phyloP scores from a whole-genome alignment of 2,329 filamentous ascomycete species.

The Colletotrichum shisoi region DNA sequence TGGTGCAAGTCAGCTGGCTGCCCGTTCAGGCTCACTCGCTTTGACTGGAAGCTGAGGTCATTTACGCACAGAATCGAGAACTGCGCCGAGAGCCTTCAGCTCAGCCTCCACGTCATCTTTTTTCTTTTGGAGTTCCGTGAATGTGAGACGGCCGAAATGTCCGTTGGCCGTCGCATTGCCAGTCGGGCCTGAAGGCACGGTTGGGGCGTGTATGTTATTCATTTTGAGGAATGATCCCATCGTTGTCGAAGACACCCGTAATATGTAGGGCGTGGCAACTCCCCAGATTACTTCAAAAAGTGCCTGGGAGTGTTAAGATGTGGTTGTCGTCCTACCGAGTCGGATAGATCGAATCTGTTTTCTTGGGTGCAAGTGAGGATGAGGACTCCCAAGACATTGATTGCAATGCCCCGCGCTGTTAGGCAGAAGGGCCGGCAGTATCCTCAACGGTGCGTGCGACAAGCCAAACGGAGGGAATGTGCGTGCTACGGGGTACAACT shows the following conservation, averaged over 20 bases:
- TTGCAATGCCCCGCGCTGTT: conserved; percentile 11
- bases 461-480: background rate
- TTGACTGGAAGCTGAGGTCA: background rate
- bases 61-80: conserved; percentile 81
- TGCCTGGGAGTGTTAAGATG: background rate
- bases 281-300: background rate
- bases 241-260: conserved; percentile 1
- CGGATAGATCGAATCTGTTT: no score
- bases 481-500: background rate
- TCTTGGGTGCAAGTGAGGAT: no score
- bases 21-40: conserved; percentile 24
- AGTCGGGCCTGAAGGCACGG: conserved; percentile 76
- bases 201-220: conserved; percentile 66
- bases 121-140: conserved; percentile 81
- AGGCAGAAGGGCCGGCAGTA: background rate
- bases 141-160: conserved; percentile 68
- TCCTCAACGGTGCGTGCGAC: background rate
- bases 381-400: background rate
- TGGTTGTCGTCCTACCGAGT: background rate
- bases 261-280: background rate
- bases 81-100: conserved; percentile 80
- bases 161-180: conserved; percentile 69
- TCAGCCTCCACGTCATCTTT: conserved; percentile 88
- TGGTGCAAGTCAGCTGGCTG: conserved; percentile 29
- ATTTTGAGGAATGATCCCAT: conserved; percentile 51